A percentile compares a stretch with the other conserved stretches of the same genome.
Conservation (phyloP, 495 filamentous ascomycete genomes). For the Haplographium delicatum region DNA sequence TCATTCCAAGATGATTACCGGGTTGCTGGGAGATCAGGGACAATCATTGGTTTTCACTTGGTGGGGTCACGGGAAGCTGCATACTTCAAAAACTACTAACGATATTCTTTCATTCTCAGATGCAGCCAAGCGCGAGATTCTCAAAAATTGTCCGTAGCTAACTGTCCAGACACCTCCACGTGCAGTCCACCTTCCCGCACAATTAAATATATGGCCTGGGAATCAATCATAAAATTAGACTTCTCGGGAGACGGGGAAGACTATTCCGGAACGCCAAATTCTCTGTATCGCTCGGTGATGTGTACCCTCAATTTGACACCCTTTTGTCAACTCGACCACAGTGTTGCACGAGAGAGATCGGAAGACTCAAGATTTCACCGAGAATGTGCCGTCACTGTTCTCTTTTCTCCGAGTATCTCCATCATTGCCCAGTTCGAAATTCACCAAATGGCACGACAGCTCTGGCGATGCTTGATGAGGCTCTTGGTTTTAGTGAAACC, state of each 20-base stretch:
- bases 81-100: slow-evolving; percentile 8
- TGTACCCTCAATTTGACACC: background rate
- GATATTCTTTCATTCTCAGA: slow-evolving; percentile 13
- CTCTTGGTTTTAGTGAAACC: background rate
- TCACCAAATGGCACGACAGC: background rate
- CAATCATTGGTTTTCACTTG: background rate
- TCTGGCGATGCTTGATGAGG: background rate
- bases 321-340: background rate
- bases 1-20: slow-evolving; percentile 6
- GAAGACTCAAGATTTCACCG: slow-evolving; percentile 4
- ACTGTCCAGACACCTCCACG: slow-evolving; percentile 12
- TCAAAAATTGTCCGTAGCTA: slow-evolving; percentile 18
- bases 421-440: background rate
- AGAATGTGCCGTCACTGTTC: slow-evolving; percentile 6
- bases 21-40: slow-evolving; percentile 6
- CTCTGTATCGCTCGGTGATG: background rate
- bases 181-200: slow-evolving; percentile 6
- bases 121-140: slow-evolving; percentile 12
- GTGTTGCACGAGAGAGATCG: background rate
- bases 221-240: slow-evolving; percentile 6
- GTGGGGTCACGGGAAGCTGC: slow-evolving; percentile 10
- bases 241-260: slow-evolving; percentile 10
- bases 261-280: slow-evolving; percentile 8
- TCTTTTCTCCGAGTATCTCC: background rate
- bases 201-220: slow-evolving; percentile 2